These are phyloP conservation scores for Trichophyton verrucosum DNA, from an alignment of 2,329 filamentous ascomycete genomes.

Conservation along the genomic window DNA sequence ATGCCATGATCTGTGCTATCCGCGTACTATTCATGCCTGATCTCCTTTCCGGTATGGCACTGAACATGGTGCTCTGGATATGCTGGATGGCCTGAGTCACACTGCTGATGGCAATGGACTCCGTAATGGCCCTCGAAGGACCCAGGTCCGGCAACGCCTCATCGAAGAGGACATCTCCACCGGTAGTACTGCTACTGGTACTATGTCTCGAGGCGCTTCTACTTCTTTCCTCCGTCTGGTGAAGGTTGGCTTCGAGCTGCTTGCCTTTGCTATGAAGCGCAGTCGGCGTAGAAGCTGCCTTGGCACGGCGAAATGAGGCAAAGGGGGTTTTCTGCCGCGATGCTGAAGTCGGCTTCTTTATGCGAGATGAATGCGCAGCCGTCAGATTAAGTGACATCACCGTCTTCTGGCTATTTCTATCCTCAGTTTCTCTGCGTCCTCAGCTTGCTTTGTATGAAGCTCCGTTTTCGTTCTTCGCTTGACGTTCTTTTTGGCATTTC, in stretches of 20 bases:
- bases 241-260: constrained; percentile 6
- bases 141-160: constrained; percentile 42
- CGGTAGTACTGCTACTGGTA: neutral
- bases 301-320: constrained; percentile 29
- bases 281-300: constrained; percentile 18
- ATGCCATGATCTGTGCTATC: constrained; percentile 48
- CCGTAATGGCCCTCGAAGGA: constrained; percentile 37
- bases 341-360: constrained; percentile 30
- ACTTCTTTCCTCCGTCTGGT: constrained; percentile 12
- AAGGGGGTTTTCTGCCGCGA: constrained; percentile 29
- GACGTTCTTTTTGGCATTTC: too few relatives aligned
- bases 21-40: constrained; percentile 51
- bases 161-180: constrained; percentile 14
- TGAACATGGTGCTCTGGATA: constrained; percentile 43
- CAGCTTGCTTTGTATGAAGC: neutral
- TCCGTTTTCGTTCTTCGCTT: too few relatives aligned
- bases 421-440: neutral
- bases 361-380: constrained; percentile 35
- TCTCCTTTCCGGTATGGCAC: constrained; percentile 40
- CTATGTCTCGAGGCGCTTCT: constrained; percentile 15
- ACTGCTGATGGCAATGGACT: constrained; percentile 35
- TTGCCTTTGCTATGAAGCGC: neutral
- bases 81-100: constrained; percentile 43
- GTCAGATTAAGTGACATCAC: constrained; percentile 38
- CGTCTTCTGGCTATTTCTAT: neutral